These are phyloP conservation scores for Backusella australiensis DNA, from an alignment of 192 early-diverging fungal genomes.

Conservation along the genomic window DNA sequence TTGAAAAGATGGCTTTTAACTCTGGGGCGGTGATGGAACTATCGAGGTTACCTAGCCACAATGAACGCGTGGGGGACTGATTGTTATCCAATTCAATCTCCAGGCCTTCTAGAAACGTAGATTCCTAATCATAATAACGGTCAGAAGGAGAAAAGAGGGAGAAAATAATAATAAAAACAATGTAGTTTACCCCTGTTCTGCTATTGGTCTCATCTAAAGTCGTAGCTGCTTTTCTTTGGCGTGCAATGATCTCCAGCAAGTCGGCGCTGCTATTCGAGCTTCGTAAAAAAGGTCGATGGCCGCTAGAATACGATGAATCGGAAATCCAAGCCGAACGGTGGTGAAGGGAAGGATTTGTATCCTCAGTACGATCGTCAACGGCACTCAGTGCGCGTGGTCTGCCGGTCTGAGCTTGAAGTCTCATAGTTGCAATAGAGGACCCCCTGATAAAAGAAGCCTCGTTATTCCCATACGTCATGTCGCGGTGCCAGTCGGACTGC, in stretches of 20 bases:
- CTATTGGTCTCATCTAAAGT: not conserved
- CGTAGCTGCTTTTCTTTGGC: conserved; percentile 8
- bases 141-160: not conserved
- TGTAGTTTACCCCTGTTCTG: conserved; percentile 7
- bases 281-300: not conserved
- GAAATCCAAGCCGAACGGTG: not conserved
- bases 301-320: not conserved
- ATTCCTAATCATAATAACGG: not conserved
- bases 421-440: conserved; percentile 7
- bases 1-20: conserved; percentile 74
- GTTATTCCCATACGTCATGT: not conserved
- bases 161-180: not conserved
- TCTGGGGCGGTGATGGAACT: conserved; percentile 72
- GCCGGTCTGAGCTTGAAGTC: conserved; percentile 10
- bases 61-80: conserved; percentile 72
- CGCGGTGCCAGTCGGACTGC: not conserved
- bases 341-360: not conserved
- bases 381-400: conserved; percentile 16
- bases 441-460: conserved; percentile 8
- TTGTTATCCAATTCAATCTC: not conserved
- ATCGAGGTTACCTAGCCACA: conserved; percentile 95
- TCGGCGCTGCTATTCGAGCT: conserved; percentile 21
- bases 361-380: not conserved
- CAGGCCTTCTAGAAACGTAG: not conserved
- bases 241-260: conserved; percentile 12